Percentiles rank a stretch among this genome's conserved stretches.
Evolutionary conservation across 192 early-diverging fungal genomes (phyloP).

Genomic region (Phlyctochytrium bullatum): DNA sequence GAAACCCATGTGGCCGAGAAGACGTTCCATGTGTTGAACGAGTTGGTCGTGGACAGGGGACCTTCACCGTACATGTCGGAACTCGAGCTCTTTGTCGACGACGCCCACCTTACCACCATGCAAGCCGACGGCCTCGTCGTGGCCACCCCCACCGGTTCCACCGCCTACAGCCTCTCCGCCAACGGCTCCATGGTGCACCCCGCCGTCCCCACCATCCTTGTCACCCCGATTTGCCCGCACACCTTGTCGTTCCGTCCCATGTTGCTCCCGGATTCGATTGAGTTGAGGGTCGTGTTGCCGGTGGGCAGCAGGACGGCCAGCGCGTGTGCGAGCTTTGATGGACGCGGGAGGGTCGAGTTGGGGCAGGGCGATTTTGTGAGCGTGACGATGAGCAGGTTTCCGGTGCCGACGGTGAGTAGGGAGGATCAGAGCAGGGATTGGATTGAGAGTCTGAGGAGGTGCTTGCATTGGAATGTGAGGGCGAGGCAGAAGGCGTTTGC

Average conservation of each 20-base stretch:
- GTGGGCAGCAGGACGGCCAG: constrained; percentile 86
- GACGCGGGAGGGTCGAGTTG: constrained; percentile 85
- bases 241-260: constrained; percentile 91
- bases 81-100: constrained; percentile 81
- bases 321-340: constrained; percentile 80
- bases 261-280: constrained; percentile 89
- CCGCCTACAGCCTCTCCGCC: constrained; percentile 70
- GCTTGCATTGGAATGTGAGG: constrained; percentile 92
- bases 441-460: constrained; percentile 81
- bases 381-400: constrained; percentile 71
- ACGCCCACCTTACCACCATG: constrained; percentile 87
- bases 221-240: constrained; percentile 92
- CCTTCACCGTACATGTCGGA: constrained; percentile 29
- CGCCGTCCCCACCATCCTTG: constrained; percentile 48
- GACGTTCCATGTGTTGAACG: constrained; percentile 72
- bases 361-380: constrained; percentile 78
- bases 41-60: constrained; percentile 84
- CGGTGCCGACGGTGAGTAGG: constrained; percentile 84
- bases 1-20: background rate
- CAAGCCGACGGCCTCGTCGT: constrained; percentile 95
- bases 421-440: constrained; percentile 76
- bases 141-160: constrained; percentile 86
- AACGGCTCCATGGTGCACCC: constrained; percentile 91
- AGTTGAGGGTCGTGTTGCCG: constrained; percentile 71
- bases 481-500: constrained; percentile 69